Evolutionary conservation across 163 green algal species (phyloP).

Genomic region (Trebouxia gelatinosa): DNA sequence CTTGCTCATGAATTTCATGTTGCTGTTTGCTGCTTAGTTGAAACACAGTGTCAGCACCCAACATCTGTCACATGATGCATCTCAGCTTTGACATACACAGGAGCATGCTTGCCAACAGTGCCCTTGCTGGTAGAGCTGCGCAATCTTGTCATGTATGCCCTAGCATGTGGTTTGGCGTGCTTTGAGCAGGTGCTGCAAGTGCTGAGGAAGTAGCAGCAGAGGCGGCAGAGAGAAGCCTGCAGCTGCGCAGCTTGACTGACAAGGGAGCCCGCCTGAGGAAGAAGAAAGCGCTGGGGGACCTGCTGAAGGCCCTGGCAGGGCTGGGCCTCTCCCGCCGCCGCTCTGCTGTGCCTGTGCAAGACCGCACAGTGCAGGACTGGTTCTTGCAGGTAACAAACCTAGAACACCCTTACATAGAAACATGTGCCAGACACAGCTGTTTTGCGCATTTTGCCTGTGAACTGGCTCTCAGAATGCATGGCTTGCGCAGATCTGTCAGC

Average conservation of each 20-base stretch:
- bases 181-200: constrained; percentile 17
- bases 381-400: constrained; percentile 62
- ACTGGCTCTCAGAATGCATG: too few relatives aligned
- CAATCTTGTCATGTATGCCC: neutral
- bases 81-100: neutral
- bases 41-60: neutral
- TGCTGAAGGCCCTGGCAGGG: constrained; percentile 62
- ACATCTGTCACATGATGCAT: neutral
- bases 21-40: too few relatives aligned
- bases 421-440: too few relatives aligned
- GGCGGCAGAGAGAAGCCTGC: constrained; percentile 52
- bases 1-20: too few relatives aligned
- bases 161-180: neutral
- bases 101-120: neutral
- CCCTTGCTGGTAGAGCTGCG: neutral
- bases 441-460: too few relatives aligned
- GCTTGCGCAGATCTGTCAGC: too few relatives aligned
- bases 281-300: constrained; percentile 87
- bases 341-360: constrained; percentile 44
- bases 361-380: constrained; percentile 67
- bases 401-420: too few relatives aligned
- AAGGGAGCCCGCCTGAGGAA: constrained; percentile 80
- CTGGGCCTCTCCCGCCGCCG: constrained; percentile 65
- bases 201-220: constrained; percentile 59
- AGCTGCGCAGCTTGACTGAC: constrained; percentile 54